Percentiles rank a stretch among this genome's conserved stretches.
Conservation (phyloP, 371 early-diverging fungal species). For the Choanephora cucurbitarum region DNA sequence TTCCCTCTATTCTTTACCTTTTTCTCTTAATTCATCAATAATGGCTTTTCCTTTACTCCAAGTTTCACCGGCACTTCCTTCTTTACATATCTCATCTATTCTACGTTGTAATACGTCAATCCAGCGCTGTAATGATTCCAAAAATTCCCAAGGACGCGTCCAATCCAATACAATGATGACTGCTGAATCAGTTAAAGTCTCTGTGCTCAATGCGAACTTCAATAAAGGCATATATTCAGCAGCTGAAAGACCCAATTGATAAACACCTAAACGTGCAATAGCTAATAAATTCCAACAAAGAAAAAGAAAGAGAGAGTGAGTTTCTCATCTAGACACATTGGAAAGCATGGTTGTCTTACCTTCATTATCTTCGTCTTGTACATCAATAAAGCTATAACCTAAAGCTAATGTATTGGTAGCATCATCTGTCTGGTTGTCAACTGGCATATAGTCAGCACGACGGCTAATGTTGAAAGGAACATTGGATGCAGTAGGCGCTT, state of each 20-base stretch:
- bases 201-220: conserved; percentile 71
- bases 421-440: conserved; percentile 60
- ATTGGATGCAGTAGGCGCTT: conserved; percentile 30
- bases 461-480: conserved; percentile 44
- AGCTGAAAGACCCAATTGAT: conserved; percentile 80
- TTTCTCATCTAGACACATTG: no score
- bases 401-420: conserved; percentile 78
- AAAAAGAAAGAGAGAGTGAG: no score
- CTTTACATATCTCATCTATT: conserved; percentile 61
- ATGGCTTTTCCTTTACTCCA: conserved; percentile 72
- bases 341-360: conserved; percentile 43
- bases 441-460: conserved; percentile 42
- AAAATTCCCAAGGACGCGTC: conserved; percentile 89
- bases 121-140: conserved; percentile 84
- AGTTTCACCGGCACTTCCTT: conserved; percentile 51
- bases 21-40: conserved; percentile 75
- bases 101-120: conserved; percentile 69
- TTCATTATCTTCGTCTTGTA: conserved; percentile 85
- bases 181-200: conserved; percentile 65
- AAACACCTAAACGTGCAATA: conserved; percentile 83
- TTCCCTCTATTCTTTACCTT: no score
- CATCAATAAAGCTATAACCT: conserved; percentile 81
- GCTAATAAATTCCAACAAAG: no score
- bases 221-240: conserved; percentile 74
- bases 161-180: conserved; percentile 89